Base-by-base conservation (phyloP, 78 protist species). In the Protostelium mycophagum region DNA sequence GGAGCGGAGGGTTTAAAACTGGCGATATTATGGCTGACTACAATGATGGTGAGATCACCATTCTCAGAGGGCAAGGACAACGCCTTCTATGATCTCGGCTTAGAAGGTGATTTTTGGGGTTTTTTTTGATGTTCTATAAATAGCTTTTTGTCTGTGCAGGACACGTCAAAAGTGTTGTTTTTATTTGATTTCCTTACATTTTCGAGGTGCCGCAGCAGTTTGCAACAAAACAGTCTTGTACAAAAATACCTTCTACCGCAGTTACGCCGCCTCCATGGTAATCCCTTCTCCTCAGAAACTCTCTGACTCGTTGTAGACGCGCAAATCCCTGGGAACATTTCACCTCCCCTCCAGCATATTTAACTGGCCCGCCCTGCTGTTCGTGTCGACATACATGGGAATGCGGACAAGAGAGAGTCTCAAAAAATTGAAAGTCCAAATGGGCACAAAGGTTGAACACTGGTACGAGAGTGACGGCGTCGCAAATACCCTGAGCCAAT, bases 241-340 rank as follows among this genome's bases (percentile, higher is more conserved):
- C 73, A 5, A 5, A 5, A 51, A 51, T 16, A 51, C 73, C 73
- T 51, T 51, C 73, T 51, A 51, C 73, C 73, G 73, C 73, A 51
- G 73, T 51, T 51, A 51, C 73, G 73, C 73, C 73, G 73, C 73
- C 73, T 51, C 73, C 73, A 51, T 51, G 73, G 73, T 51, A 16
- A 51, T 5, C 73, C 16, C 31, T 51, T 16, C 31, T 25, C 31
- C 5, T 51, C 73, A n/a, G 73, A 51, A 5, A 51, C 73, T 5
- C 31, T 5, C 73, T 51, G 73, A 51, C 16, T 16, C 73, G n/a
- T n/a, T n/a, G n/a, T n/a, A n/a, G n/a, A n/a, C n/a, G n/a, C n/a
- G n/a, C n/a, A n/a, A n/a, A n/a, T n/a, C n/a, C 73, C 16, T 51
- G 31, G 5, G 5, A 25, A 16, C 31, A 51, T 51, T 25, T 51